Evolutionary conservation across 1,139 yeast species (phyloP), one percentile per base, ranked within the genome.

Genomic region (Magnusiomyces tetraspermus): DNA sequence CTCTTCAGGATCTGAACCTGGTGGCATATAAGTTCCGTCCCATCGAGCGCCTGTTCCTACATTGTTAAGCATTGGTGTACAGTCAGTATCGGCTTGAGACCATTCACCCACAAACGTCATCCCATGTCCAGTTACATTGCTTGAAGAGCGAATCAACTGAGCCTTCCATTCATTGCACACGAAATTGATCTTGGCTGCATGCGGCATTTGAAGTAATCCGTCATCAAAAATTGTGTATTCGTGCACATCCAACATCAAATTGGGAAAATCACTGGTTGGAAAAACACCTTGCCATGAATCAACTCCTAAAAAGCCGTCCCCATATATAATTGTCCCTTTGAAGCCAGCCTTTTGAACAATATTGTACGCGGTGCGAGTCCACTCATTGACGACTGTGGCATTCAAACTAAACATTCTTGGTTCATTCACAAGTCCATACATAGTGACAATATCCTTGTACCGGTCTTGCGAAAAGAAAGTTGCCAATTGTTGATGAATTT

Each of bases 11-110:
- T 26, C 46, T 3, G 56, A 24, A 2, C 47, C 55, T 24, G 46
- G 51, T 2, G 66, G 51, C 8, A 60, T 62, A 51, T 56, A 65
- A 15, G 58, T 58, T 26, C 89, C 94, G 48, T 85, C 87, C 75
- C 80, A 87, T 62, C 96, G 77, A 21, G 95, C 81, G 50, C 96
- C 95, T 53, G 81, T 75, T n/a, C 87, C 87, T 36, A 85, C 95
- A 64, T 95, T 95, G 64, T 89, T 89, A 54, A 89, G 70, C 89
- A 94, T 87, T 56, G 73, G 73, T 19, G 94, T 82, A 73, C 97
- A 89, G 70, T 89, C 97, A n/a, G 94, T 88, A 62, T 88, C 78
- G 1, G 96, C 96, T 46, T 89, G 96, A 43, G 89, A 76, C 83
- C 88, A 89, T 72, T 89, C 96, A 58, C 96, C 97, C 53, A 80